Evolutionary conservation across 1,139 yeast genomes (phyloP).

Genomic region (Kodamaea plutei): DNA sequence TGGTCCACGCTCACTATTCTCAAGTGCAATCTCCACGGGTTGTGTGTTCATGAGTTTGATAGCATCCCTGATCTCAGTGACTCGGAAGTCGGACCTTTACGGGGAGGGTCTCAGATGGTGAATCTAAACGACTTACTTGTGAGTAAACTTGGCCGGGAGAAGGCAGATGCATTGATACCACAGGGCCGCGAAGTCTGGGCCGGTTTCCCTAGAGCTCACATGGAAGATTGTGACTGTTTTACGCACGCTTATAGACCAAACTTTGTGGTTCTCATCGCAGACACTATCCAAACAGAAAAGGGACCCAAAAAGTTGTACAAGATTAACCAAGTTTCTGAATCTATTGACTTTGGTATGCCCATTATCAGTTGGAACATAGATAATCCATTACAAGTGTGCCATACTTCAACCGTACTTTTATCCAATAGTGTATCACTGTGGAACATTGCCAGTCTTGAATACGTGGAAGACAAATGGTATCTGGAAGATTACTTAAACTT

Average conservation of each 20-base stretch:
- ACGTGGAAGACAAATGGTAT: constrained; percentile 12
- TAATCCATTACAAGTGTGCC: constrained; percentile 15
- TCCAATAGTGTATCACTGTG: constrained; percentile 27
- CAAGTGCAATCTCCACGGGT: constrained; percentile 22
- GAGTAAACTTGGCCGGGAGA: neutral
- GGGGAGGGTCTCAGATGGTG: constrained; percentile 26
- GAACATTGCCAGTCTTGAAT: constrained; percentile 15
- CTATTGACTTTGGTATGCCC: constrained; percentile 27
- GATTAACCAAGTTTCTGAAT: constrained; percentile 27
- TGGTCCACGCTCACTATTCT: constrained; percentile 37
- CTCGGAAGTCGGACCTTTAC: constrained; percentile 17
- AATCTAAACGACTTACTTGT: constrained; percentile 14
- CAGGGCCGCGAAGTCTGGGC: constrained; percentile 23
- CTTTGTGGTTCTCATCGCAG: constrained; percentile 19
- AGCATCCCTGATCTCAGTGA: constrained; percentile 14
- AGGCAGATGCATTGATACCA: constrained; percentile 10
- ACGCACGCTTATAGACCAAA: constrained; percentile 24
- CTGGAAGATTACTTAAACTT: constrained; percentile 29
- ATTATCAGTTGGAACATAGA: constrained; percentile 19
- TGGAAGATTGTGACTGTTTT: constrained; percentile 26
- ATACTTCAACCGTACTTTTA: constrained; percentile 18
- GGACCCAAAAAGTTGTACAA: constrained; percentile 14
- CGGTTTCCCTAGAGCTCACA: constrained; percentile 25
- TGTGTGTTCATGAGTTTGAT: constrained; percentile 26
- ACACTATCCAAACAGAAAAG: constrained; percentile 9